Evolutionary conservation across 305 asterid genomes (phyloP), one percentile per base, ranked within the genome.

Genomic region (Plantago lanceolata): DNA sequence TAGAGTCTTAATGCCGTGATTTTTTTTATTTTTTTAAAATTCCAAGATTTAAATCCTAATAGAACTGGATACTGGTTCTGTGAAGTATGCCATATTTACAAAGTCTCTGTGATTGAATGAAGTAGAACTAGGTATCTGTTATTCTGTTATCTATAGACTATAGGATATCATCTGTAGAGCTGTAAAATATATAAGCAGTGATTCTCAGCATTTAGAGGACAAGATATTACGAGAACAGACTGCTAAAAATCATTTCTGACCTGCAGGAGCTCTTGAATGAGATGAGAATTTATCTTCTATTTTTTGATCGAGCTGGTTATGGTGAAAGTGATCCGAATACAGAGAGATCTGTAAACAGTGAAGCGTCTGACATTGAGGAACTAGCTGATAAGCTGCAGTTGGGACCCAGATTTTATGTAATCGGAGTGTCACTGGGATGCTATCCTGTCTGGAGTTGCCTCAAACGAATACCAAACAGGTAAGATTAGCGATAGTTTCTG

Each of bases 271-370:
- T 84, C 13, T 57, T 90, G 79, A 89, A 85, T 59, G 82, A 79
- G 68, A 67, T 88, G 74, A 77, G 82, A 62, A 67, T 89, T 71
- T 84, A 85, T 68, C 67, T 91, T 57, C 65, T 91, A 64, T 63
- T 78, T 52, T 91, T 73, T 54, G 96, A 91, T 66, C 84, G 96
- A 67, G 95, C 98, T 13, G 98, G 98, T 55, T 90, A 90, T 78
- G 96, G 97, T 5, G 95, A 90, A 50, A 90, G 97, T 50, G 93
- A 84, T 77, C 95, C 90, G 33, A 86, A 91, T 71, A 87, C 92
- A 16, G 79, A 75, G 52, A 80, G 95, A 53, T 82, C 95, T 4
- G 50, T 89, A 17, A 86, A 82, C 66, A 91, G 89, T 59, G 95
- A 86, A 70, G 87, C 96, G 2, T 82, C 80, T 5, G 98, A 92